Evolutionary conservation across 176 grass and related monocot genomes (phyloP), one percentile per base, ranked within the genome.

Genomic region (Bothriochloa decipiens): DNA sequence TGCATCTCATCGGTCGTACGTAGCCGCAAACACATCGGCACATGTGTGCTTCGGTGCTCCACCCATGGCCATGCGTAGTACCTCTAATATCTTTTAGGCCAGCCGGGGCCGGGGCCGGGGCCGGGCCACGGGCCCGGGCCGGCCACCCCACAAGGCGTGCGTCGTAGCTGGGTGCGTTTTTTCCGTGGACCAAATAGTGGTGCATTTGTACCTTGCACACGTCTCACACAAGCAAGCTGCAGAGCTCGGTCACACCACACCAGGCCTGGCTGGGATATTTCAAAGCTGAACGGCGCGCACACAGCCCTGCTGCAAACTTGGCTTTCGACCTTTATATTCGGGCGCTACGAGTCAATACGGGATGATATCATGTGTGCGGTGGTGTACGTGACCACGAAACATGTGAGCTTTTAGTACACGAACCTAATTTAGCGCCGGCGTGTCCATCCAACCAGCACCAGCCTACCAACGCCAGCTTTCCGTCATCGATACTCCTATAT

Each of bases 331-430:
- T 39, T 82, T 57, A 67, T 65, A 28, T 82, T 82, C 8, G 6
- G 55, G 65, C 82, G 41, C 17, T 67, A n/a, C 20, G 73, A 66
- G 60, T 90, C 79, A 55, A 57, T 78, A 79, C 43, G 8, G 29
- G 83, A 28, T 29, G 79, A 82, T 86, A 82, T 68, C 23, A 46
- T 61, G 79, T 86, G 79, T 86, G 88, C 88, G 84, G 88, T 78
- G 61, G 58, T 32, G 9, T 50, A 29, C 53, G 79, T 40, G 84
- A 84, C 88, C 79, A 90, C 88, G 88, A 79, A 74, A 82, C 79
- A 60, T 11, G 66, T 14, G 15, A 5, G 35, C 55, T 50, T 75
- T 72, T 35, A 58, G 88, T 65, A 77, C 79, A 82, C 79, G 77
- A 40, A 72, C 73, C 73, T 0, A 6, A 82, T 82, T 82, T 46